A percentile compares a stretch with the other conserved stretches of the same genome.
Evolutionary conservation across 257 asterid genomes (phyloP).

Genomic region (Rauvolfia tetraphylla): DNA sequence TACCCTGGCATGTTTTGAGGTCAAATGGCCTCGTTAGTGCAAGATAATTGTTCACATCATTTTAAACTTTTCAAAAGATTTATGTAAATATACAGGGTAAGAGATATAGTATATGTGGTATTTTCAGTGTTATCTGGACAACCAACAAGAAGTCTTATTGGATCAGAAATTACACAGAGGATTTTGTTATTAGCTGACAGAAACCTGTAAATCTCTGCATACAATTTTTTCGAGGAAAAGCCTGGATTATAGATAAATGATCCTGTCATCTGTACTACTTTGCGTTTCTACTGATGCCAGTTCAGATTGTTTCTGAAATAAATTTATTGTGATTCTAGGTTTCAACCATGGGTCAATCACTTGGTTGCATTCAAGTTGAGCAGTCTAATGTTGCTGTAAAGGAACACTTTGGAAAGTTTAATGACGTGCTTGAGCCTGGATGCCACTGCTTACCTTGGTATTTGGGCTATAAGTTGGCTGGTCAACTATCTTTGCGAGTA

Average conservation of each 20-base stretch:
- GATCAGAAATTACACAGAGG: background rate
- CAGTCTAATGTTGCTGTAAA: constrained; percentile 35
- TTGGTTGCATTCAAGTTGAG: constrained; percentile 36
- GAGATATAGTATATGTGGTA: background rate
- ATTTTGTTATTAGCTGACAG: background rate
- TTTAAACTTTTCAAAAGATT: background rate
- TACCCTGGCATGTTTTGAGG: too few relatives aligned
- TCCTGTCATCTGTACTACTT: too few relatives aligned
- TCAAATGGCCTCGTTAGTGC: too few relatives aligned
- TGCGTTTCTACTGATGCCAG: background rate
- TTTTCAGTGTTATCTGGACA: background rate
- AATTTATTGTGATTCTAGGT: background rate
- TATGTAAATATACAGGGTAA: too few relatives aligned
- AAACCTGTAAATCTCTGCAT: background rate
- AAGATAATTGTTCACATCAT: too few relatives aligned
- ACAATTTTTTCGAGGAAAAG: background rate
- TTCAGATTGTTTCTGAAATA: background rate
- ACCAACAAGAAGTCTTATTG: background rate
- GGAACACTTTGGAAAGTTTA: constrained; percentile 34
- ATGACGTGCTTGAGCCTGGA: constrained; percentile 37
- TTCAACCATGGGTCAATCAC: constrained; percentile 34
- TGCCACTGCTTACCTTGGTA: constrained; percentile 46
- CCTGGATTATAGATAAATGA: background rate
- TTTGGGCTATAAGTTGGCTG: constrained; percentile 29
- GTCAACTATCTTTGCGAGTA: constrained; percentile 30